Percentiles rank a stretch among this genome's conserved stretches.
Conservation (phyloP, 169 alveolate genomes). For the Plasmodium adleri region DNA sequence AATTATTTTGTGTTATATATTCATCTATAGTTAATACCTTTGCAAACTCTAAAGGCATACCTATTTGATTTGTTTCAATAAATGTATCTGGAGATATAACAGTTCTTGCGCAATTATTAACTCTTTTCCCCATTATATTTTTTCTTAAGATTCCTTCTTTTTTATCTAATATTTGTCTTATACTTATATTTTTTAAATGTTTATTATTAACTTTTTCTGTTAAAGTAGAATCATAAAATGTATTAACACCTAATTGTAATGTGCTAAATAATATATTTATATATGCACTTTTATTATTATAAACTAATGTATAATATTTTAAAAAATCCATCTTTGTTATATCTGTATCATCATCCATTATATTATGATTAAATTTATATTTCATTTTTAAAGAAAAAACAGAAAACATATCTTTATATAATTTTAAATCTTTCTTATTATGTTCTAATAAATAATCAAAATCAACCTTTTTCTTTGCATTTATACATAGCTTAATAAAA, state of each 20-base stretch:
- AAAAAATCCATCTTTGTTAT: slow-evolving; percentile 81
- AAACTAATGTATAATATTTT: slow-evolving; percentile 77
- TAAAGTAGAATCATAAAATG: slow-evolving; percentile 78
- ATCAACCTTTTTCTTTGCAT: slow-evolving; percentile 82
- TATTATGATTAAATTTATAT: slow-evolving; percentile 33
- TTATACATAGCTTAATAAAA: slow-evolving; percentile 82
- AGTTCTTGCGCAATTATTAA: slow-evolving; percentile 98
- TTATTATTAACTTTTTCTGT: slow-evolving; percentile 57
- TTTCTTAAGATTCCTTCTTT: slow-evolving; percentile 98
- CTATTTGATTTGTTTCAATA: slow-evolving; percentile 97
- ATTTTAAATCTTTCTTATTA: slow-evolving; percentile 79
- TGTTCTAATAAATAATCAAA: slow-evolving; percentile 79
- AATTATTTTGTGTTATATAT: slow-evolving; percentile 92
- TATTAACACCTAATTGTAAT: slow-evolving; percentile 76
- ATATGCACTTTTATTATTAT: slow-evolving; percentile 78
- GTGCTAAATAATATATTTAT: slow-evolving; percentile 64
- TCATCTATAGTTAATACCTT: slow-evolving; percentile 95
- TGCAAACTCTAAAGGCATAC: slow-evolving; percentile 96
- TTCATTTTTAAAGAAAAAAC: slow-evolving; percentile 57
- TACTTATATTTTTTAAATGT: slow-evolving; percentile 90
- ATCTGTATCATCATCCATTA: slow-evolving; percentile 81
- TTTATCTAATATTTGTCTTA: slow-evolving; percentile 95
- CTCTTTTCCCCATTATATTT: slow-evolving; percentile 99
- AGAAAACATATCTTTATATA: slow-evolving; percentile 37
- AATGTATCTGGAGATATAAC: slow-evolving; percentile 99